Base-by-base conservation (phyloP, 1,284 basidiomycete genomes). In the Coniophora puteana region DNA sequence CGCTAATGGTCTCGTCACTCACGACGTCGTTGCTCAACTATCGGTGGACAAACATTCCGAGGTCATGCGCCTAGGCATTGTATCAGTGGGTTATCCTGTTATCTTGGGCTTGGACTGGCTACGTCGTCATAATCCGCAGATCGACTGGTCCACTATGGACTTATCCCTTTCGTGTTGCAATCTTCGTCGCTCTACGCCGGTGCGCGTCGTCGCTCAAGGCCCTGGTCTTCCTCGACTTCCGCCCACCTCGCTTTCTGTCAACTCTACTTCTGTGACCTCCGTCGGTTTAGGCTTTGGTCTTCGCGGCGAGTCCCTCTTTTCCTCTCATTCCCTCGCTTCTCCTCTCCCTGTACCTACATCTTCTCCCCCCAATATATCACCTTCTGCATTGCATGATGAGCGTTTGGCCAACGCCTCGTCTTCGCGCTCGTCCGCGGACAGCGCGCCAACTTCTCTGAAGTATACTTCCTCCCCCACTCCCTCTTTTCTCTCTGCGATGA, bases 31-130 rank as follows among this genome's bases (percentile, higher is more conserved):
- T 8, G 44, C 58, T n/a, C 28, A 49, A 6, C 35, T 66, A 14
- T 34, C 40, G 12, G 47, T 62, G 31, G 38, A 50, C 18, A 13
- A 42, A 37, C 65, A 67, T 42, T 40, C 42, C 8, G 50, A 54
- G 31, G 26, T 33, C 13, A 24, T 47, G 8, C 16, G 40, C 18
- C 46, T 59, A 6, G 40, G 33, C 14, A 37, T 54, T 14, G 42
- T 57, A n/a, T 36, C 40, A 6, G 48, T 53, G 4, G n/a, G 49
- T 2, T 67, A 56, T 45, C 53, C 59, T 45, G 27, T 66, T 37
- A 50, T 67, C 47, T 47, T 67, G 40, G 58, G 60, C 16, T 47
- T 62, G 26, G 52, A 62, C 43, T 63, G 58, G 62, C 57, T 65
- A 25, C 40, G 35, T 5, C 46, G 40, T 29, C 55, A 62, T 38